Evolutionary conservation across 768 basidiomycete genomes (phyloP).

Genomic region (Hygrophorus pudorinus): DNA sequence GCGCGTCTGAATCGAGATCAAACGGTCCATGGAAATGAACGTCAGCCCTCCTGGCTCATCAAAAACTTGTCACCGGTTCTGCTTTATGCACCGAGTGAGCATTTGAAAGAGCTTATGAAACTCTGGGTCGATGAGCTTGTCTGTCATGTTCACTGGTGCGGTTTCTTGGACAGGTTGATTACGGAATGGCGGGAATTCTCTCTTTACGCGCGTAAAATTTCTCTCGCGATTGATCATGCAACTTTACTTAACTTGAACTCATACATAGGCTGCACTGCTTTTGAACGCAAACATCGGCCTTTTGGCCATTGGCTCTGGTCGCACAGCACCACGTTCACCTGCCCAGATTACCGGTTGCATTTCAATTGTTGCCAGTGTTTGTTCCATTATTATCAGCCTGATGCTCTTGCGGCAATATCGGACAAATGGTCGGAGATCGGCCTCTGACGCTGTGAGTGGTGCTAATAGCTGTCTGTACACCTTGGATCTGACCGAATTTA

Average conservation of each 20-base stretch:
- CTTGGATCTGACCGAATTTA: not conserved
- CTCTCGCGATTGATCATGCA: not conserved
- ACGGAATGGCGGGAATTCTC: slow-evolving; percentile 33
- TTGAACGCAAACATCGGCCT: slow-evolving; percentile 40
- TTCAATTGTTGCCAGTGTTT: slow-evolving; percentile 32
- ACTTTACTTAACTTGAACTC: not conserved
- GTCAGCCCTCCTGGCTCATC: slow-evolving; percentile 21
- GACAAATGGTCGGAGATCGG: slow-evolving; percentile 19
- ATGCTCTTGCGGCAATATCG: slow-evolving; percentile 33
- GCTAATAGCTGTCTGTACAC: not conserved
- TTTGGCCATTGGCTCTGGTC: slow-evolving; percentile 28
- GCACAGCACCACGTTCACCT: slow-evolving; percentile 10
- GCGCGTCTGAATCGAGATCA: slow-evolving; percentile 29
- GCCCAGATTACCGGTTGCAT: slow-evolving; percentile 33
- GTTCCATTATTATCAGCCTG: slow-evolving; percentile 32
- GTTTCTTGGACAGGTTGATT: slow-evolving; percentile 26
- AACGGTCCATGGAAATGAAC: slow-evolving; percentile 10
- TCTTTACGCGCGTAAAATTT: slow-evolving; percentile 25
- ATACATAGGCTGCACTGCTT: slow-evolving; percentile 36
- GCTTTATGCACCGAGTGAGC: slow-evolving; percentile 35
- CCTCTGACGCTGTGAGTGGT: slow-evolving; percentile 24
- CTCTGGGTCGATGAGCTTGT: slow-evolving; percentile 39
- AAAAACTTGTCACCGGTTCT: slow-evolving; percentile 26
- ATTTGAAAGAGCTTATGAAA: slow-evolving; percentile 28
- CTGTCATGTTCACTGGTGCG: slow-evolving; percentile 27